These are phyloP conservation scores for Dictyostelium firmibasis DNA, from an alignment of 78 protist species.

Conservation along the genomic window DNA sequence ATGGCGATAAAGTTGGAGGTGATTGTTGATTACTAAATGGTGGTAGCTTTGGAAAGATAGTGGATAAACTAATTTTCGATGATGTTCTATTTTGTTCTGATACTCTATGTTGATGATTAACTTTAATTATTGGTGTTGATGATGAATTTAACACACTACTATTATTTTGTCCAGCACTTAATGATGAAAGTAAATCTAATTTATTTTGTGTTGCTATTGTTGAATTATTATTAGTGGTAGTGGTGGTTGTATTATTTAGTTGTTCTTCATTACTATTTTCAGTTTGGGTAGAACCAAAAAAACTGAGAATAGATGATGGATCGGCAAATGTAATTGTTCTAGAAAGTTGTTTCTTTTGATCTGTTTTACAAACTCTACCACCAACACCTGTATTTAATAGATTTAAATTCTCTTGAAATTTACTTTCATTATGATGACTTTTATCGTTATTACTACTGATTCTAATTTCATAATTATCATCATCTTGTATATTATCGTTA, in stretches of 20 bases:
- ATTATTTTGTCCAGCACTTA: not conserved
- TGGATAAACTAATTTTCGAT: conserved; percentile 13
- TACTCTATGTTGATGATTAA: not conserved
- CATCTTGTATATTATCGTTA: not conserved
- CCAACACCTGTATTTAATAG: not conserved
- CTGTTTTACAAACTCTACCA: not conserved
- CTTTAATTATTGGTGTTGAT: conserved; percentile 14
- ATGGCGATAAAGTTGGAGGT: conserved; percentile 34
- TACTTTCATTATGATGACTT: not conserved
- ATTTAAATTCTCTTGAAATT: conserved; percentile 20
- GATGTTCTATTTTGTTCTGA: not conserved
- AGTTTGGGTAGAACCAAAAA: conserved; percentile 13
- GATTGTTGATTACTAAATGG: not conserved
- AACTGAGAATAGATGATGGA: conserved; percentile 30
- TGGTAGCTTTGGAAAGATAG: conserved; percentile 41
- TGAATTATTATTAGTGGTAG: not conserved
- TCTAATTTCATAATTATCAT: not conserved
- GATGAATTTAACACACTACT: not conserved
- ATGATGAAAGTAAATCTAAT: not conserved
- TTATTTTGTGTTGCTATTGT: not conserved
- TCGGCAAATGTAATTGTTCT: conserved; percentile 65
- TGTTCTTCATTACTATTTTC: not conserved
- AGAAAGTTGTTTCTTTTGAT: conserved; percentile 25
- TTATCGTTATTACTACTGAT: not conserved
- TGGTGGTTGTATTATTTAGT: not conserved